Conservation (phyloP, 139 green algal genomes). For the Micractinium conductrix region DNA sequence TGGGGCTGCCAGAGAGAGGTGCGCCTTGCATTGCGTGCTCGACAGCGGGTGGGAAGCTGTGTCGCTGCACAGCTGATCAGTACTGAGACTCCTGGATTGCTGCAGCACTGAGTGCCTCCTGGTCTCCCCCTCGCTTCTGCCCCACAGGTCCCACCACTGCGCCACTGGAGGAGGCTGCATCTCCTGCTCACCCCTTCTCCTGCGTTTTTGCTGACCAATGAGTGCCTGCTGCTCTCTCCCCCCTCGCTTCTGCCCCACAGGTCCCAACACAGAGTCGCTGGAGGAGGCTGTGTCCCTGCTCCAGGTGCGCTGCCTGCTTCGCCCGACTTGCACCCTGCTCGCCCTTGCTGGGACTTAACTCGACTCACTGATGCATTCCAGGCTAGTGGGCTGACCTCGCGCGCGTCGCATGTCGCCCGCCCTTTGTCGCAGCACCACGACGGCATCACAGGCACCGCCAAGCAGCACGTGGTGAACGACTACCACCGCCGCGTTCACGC, state of each 20-base stretch:
- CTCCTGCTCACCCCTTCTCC: too few species aligned
- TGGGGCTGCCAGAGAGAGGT: conserved; percentile 1
- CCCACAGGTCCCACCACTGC: too few species aligned
- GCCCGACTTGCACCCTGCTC: conserved; percentile 26
- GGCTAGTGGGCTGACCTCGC: too few species aligned
- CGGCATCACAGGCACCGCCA: conserved; percentile 83
- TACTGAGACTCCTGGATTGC: neutral
- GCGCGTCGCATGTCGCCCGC: conserved; percentile 42
- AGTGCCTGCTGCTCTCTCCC: too few species aligned
- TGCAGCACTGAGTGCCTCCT: neutral
- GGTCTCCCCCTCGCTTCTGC: too few species aligned
- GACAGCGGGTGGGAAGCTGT: too few species aligned
- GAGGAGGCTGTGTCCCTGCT: conserved; percentile 70
- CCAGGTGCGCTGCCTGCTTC: neutral
- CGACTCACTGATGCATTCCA: too few species aligned
- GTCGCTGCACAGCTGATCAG: too few species aligned
- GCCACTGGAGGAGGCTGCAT: too few species aligned
- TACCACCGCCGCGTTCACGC: conserved; percentile 70
- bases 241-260: neutral
- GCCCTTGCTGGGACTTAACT: too few species aligned
- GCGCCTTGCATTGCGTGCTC: too few species aligned
- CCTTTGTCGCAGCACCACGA: conserved; percentile 91
- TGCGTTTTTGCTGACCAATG: too few species aligned
- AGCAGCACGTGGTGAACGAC: conserved; percentile 87
- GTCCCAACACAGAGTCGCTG: conserved; percentile 48